A percentile compares a stretch with the other conserved stretches of the same genome.
Evolutionary conservation across 179 eudicot species (phyloP).

Genomic region (Spergularia azorica): DNA sequence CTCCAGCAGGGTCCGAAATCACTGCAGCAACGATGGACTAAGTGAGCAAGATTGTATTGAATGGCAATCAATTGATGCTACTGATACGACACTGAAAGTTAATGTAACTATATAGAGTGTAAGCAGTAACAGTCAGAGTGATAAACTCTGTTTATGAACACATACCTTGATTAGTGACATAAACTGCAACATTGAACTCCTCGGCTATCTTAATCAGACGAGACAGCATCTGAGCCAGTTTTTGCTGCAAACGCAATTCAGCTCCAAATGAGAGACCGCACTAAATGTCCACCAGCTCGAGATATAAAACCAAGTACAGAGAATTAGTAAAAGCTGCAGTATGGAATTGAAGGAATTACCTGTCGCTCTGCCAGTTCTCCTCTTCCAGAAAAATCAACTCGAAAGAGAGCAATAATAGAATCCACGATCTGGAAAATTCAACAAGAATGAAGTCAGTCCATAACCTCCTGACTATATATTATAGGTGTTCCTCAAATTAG

Average conservation of each 20-base stretch:
- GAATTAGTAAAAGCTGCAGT: background rate
- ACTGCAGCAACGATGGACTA: constrained; percentile 50
- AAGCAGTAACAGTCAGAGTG: background rate
- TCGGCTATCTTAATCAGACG: constrained; percentile 87
- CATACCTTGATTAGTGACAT: constrained; percentile 91
- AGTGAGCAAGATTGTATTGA: background rate
- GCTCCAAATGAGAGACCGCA: background rate
- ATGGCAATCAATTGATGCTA: background rate
- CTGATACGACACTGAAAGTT: background rate
- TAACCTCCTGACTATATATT: background rate
- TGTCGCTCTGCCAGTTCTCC: constrained; percentile 98
- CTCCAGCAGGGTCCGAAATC: constrained; percentile 95
- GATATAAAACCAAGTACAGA: background rate
- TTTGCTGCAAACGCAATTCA: constrained; percentile 64
- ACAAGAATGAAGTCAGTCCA: constrained; percentile 21
- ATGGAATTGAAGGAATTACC: constrained; percentile 37
- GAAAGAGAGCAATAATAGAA: constrained; percentile 89
- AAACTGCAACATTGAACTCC: constrained; percentile 90
- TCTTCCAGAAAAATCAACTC: constrained; percentile 93
- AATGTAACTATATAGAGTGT: too few species aligned
- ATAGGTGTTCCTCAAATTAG: background rate
- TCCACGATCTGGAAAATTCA: constrained; percentile 65
- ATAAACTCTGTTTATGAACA: background rate
- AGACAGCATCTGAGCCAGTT: constrained; percentile 96
- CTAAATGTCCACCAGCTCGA: background rate